Percentiles rank a stretch among this genome's conserved stretches.
These are phyloP conservation scores for Globisporangium okanoganense DNA, from an alignment of 352 stramenopile species.

Conservation along the genomic window DNA sequence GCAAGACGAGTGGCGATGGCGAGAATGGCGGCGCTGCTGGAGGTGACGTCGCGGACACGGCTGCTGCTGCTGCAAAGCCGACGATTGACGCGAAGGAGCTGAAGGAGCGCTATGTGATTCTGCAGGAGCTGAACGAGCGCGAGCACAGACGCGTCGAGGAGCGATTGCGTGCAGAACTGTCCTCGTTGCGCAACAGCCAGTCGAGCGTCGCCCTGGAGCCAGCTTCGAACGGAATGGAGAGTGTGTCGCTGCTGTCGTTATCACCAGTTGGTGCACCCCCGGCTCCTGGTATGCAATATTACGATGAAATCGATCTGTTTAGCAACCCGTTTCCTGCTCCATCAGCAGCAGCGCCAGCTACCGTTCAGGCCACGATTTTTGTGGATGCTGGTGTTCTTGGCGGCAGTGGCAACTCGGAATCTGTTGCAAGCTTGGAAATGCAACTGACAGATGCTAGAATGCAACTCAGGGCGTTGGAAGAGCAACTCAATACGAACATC, in stretches of 20 bases:
- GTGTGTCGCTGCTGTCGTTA: slow-evolving; percentile 37
- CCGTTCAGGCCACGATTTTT: neutral
- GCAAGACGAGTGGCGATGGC: slow-evolving; percentile 4
- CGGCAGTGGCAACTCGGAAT: neutral
- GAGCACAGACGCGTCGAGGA: slow-evolving; percentile 21
- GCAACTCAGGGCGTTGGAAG: slow-evolving; percentile 15
- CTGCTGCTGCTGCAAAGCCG: slow-evolving; percentile 2
- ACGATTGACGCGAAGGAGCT: slow-evolving; percentile 47
- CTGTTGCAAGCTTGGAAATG: slow-evolving; percentile 8
- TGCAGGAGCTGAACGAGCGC: slow-evolving; percentile 38
- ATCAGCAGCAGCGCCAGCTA: neutral
- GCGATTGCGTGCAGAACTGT: slow-evolving; percentile 13
- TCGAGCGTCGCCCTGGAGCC: slow-evolving; percentile 7
- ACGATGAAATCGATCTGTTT: slow-evolving; percentile 61
- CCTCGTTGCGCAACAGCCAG: slow-evolving; percentile 12
- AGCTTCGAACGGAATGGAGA: slow-evolving; percentile 12
- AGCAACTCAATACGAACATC: slow-evolving; percentile 8
- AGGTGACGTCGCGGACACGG: slow-evolving; percentile 6
- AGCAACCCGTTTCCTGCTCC: slow-evolving; percentile 14
- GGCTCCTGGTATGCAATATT: slow-evolving; percentile 20
- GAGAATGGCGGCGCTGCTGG: slow-evolving; percentile 4
- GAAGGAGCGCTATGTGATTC: slow-evolving; percentile 43
- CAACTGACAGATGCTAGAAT: slow-evolving; percentile 12
- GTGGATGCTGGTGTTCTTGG: neutral
- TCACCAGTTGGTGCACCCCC: slow-evolving; percentile 24